These are phyloP conservation scores for Flueggea neowawraea DNA, from an alignment of 441 rosid genomes.

Conservation along the genomic window DNA sequence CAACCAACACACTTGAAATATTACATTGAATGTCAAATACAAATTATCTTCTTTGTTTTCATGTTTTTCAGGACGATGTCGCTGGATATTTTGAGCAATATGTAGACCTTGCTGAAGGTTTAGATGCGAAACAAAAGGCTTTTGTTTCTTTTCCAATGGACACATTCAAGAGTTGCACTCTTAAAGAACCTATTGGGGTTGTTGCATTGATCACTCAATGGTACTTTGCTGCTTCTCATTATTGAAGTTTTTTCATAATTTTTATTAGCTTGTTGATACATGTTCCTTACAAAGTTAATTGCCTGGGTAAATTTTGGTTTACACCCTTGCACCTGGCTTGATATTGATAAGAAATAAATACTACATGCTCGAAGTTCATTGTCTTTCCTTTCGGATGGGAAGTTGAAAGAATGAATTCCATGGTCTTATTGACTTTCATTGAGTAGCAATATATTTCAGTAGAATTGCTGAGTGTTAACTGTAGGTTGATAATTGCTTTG, in stretches of 20 bases:
- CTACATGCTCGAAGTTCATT: too few species aligned
- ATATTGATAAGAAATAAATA: too few species aligned
- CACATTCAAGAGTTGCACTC: constrained; percentile 66
- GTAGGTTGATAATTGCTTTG: too few species aligned
- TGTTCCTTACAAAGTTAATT: too few species aligned
- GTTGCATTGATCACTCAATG: constrained; percentile 97
- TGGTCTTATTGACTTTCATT: too few species aligned
- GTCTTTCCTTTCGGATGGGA: too few species aligned
- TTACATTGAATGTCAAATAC: constrained; percentile 6
- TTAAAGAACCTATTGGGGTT: constrained; percentile 93
- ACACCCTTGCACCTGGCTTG: too few species aligned
- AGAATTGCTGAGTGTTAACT: too few species aligned
- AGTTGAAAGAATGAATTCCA: too few species aligned
- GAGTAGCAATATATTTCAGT: too few species aligned
- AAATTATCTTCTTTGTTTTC: constrained; percentile 11
- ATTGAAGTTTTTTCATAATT: neutral
- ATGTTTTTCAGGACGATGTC: constrained; percentile 80
- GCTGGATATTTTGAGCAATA: constrained; percentile 94
- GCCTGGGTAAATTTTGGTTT: too few species aligned
- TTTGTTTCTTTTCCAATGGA: constrained; percentile 87
- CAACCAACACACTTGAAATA: constrained; percentile 7
- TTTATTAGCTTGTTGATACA: neutral
- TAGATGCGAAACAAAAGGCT: constrained; percentile 88
- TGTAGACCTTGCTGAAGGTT: constrained; percentile 94
- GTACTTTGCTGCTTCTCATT: constrained; percentile 35